Percentiles rank a stretch among this genome's conserved stretches.
Evolutionary conservation across 495 filamentous ascomycete genomes (phyloP).

Genomic region (Penicillium odoratum): DNA sequence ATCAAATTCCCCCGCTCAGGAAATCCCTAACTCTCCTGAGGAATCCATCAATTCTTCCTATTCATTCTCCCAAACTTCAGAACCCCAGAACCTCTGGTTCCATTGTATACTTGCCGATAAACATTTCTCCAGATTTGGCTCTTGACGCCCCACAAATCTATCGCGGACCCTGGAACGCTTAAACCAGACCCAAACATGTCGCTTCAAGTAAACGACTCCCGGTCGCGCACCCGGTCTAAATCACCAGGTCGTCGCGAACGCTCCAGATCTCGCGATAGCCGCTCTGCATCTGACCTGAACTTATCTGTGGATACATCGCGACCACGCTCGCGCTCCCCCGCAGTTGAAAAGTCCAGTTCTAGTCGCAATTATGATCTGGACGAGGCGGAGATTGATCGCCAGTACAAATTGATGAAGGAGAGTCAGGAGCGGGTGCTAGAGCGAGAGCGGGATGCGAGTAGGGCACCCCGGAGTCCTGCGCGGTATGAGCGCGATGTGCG

Average conservation of each 20-base stretch:
- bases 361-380: conserved; percentile 24
- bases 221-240: conserved; percentile 60
- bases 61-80: background rate
- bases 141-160: background rate
- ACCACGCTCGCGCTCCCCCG: conserved; percentile 10
- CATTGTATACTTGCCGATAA: conserved; percentile 11
- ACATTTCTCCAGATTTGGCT: conserved; percentile 20
- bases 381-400: conserved; percentile 32
- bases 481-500: conserved; percentile 42
- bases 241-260: conserved; percentile 55
- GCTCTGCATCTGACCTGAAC: conserved; percentile 8
- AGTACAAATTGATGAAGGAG: conserved; percentile 27
- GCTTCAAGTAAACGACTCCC: conserved; percentile 58
- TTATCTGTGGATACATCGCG: conserved; percentile 31
- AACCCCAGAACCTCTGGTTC: background rate
- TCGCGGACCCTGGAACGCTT: conserved; percentile 12
- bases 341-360: conserved; percentile 22
- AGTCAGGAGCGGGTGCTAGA: conserved; percentile 4
- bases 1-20: no score
- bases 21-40: no score
- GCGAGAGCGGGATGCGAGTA: conserved; percentile 8
- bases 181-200: conserved; percentile 34
- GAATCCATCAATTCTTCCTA: no score
- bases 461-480: conserved; percentile 43
- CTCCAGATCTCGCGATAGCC: conserved; percentile 50